These are phyloP conservation scores for Scedosporium boydii DNA, from an alignment of 2,329 filamentous ascomycete species.

Conservation along the genomic window DNA sequence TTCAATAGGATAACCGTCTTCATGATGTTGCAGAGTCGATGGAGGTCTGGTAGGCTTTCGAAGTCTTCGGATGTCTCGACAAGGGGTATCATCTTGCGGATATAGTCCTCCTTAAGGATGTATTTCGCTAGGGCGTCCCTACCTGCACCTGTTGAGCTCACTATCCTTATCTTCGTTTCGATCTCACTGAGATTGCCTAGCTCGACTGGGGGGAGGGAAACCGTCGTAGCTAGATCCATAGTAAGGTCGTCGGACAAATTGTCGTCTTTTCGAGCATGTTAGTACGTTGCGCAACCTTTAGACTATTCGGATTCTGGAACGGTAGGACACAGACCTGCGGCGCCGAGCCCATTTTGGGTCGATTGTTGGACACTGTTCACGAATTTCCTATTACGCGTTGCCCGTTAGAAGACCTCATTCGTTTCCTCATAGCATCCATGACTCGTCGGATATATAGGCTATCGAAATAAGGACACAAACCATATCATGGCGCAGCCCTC, in stretches of 20 bases:
- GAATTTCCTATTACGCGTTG: constrained; percentile 60
- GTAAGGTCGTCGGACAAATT: constrained; percentile 76
- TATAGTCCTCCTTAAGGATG: constrained; percentile 77
- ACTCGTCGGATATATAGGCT: neutral
- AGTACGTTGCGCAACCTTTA: neutral
- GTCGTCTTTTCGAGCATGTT: constrained; percentile 51
- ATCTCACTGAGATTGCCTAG: constrained; percentile 78
- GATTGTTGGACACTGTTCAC: constrained; percentile 77
- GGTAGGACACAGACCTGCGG: constrained; percentile 42
- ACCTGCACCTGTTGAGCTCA: constrained; percentile 64
- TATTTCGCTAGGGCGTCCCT: constrained; percentile 83
- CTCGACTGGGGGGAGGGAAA: constrained; percentile 69
- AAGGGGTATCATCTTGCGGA: constrained; percentile 74
- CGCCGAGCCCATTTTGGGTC: constrained; percentile 43
- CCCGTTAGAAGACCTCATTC: neutral
- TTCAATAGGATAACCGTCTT: constrained; percentile 92
- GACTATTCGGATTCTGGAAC: neutral
- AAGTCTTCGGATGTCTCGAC: constrained; percentile 86
- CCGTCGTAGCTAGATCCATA: constrained; percentile 60
- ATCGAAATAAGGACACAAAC: constrained; percentile 34
- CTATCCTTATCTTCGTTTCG: constrained; percentile 71
- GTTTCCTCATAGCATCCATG: neutral
- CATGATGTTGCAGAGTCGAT: constrained; percentile 94
- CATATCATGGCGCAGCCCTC: constrained; percentile 91
- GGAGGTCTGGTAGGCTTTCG: constrained; percentile 76